Base-by-base conservation (phyloP, 2,329 filamentous ascomycete genomes). In the Fusarium penzigii region DNA sequence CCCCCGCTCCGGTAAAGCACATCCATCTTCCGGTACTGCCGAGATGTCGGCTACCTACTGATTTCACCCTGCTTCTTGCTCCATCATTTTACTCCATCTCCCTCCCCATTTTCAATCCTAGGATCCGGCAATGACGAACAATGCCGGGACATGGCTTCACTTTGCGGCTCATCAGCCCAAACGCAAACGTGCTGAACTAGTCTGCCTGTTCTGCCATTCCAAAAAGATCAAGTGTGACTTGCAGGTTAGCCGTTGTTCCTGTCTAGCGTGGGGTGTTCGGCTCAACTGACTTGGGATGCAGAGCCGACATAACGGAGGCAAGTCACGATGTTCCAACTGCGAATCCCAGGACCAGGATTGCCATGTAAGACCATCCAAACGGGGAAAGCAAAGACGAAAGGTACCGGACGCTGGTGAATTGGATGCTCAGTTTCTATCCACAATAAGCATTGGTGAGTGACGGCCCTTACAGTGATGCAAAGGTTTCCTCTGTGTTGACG, bases 221-320 rank as follows among this genome's bases (percentile, higher is more conserved):
- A 72, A 71, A 53, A 72, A 72, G 58, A 64, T 70, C 49, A 71
- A 70, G 38, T 72, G 69, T 29, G 67, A 71, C 51, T 52, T 70
- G 29, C 67, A 70, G 59, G 65, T 61, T 38, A 41, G 17, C 39
- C 6, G 12, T 10, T 2, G 7, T 10, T 9, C 29, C n/a, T 25
- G 39, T 10, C 32, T 10, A 5, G 12, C 13, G 16, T 16, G 7
- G 20, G n/a, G n/a, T 20, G 14, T 39, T 55, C 20, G 20, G 20
- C 20, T 25, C 20, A n/a, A 57, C 12, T 29, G 13, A 39, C 41
- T 13, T 25, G 20, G 20, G 9, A 39, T 10, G 5, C 5, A 62
- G 59, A 52, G 50, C 5, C 60, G 65, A 8, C 60, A 48, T 9
- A 57, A 48, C 3, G 47, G 62, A 38, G 68, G 67, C 4, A 49